Conservation (phyloP, 352 stramenopile genomes). For the Pythium utonaiense region DNA sequence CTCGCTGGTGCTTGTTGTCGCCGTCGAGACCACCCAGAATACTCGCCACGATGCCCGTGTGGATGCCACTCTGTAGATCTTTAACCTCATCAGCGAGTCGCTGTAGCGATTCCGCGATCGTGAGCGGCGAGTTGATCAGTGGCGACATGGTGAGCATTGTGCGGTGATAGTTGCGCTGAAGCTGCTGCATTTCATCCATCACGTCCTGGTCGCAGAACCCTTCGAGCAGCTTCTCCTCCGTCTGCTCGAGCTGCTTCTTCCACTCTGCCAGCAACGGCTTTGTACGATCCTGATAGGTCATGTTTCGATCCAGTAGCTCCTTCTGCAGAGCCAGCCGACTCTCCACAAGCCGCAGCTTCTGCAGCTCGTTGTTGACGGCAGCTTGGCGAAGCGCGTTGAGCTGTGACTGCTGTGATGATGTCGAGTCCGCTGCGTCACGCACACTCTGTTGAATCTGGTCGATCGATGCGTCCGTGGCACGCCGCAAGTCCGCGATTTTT, state of each 20-base stretch:
- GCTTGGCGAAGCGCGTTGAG: conserved; percentile 53
- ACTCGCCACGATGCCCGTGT: conserved; percentile 37
- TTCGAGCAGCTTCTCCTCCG: conserved; percentile 57
- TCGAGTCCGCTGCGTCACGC: conserved; percentile 32
- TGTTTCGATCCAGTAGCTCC: conserved; percentile 61
- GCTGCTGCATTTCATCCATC: conserved; percentile 53
- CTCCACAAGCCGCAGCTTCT: conserved; percentile 59
- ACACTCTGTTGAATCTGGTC: conserved; percentile 53
- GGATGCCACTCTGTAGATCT: conserved; percentile 47
- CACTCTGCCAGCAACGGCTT: conserved; percentile 70
- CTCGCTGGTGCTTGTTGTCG: conserved; percentile 9
- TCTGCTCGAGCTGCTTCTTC: conserved; percentile 54
- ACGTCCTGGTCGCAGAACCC: conserved; percentile 55
- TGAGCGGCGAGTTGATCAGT: conserved; percentile 53
- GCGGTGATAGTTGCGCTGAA: conserved; percentile 60
- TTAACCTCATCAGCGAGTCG: conserved; percentile 54
- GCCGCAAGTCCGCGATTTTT: conserved; percentile 67
- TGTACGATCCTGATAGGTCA: conserved; percentile 59
- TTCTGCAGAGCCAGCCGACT: conserved; percentile 58
- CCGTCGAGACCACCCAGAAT: conserved; percentile 12
- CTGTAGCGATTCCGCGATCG: conserved; percentile 56
- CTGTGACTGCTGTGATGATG: conserved; percentile 45
- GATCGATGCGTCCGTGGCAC: conserved; percentile 55
- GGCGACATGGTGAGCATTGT: conserved; percentile 56
- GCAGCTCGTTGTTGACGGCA: conserved; percentile 45